Conservation (phyloP, 768 basidiomycete genomes). For the Leccinum sublutescens region DNA sequence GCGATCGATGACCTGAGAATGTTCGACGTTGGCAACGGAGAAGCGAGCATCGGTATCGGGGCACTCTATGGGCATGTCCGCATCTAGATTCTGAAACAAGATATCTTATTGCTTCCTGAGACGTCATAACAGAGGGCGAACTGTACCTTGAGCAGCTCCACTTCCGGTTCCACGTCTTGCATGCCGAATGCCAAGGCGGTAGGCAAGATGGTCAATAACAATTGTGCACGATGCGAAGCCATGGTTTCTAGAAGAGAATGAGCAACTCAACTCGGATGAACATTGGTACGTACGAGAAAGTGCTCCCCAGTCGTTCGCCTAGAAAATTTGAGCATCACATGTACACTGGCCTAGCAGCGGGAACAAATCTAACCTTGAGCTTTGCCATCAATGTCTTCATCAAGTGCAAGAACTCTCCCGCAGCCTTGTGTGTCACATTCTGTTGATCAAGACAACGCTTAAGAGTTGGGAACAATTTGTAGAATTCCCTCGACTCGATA, state of each 20-base stretch:
- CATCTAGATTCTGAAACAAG: constrained; percentile 50
- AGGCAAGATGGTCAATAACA: constrained; percentile 40
- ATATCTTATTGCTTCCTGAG: neutral
- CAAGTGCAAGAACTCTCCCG: constrained; percentile 52
- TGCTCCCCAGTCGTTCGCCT: constrained; percentile 65
- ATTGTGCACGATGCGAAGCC: constrained; percentile 44
- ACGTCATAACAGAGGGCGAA: neutral
- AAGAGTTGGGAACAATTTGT: constrained; percentile 46
- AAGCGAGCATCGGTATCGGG: constrained; percentile 39
- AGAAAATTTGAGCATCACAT: constrained; percentile 1
- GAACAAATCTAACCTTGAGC: constrained; percentile 44
- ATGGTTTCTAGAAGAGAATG: constrained; percentile 39
- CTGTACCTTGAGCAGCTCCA: constrained; percentile 49
- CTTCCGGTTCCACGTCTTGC: constrained; percentile 43
- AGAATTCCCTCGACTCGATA: constrained; percentile 62
- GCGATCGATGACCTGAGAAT: constrained; percentile 9
- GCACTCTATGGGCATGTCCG: constrained; percentile 39
- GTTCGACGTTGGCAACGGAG: constrained; percentile 26
- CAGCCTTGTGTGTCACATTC: constrained; percentile 45
- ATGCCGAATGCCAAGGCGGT: constrained; percentile 49
- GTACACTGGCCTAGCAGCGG: neutral
- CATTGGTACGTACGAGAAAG: constrained; percentile 43
- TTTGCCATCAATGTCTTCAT: constrained; percentile 67
- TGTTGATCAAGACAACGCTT: constrained; percentile 49
- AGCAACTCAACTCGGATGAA: neutral